A percentile compares a stretch with the other conserved stretches of the same genome.
These are phyloP conservation scores for Plasmodium fragile DNA, from an alignment of 169 alveolate genomes.

Conservation along the genomic window DNA sequence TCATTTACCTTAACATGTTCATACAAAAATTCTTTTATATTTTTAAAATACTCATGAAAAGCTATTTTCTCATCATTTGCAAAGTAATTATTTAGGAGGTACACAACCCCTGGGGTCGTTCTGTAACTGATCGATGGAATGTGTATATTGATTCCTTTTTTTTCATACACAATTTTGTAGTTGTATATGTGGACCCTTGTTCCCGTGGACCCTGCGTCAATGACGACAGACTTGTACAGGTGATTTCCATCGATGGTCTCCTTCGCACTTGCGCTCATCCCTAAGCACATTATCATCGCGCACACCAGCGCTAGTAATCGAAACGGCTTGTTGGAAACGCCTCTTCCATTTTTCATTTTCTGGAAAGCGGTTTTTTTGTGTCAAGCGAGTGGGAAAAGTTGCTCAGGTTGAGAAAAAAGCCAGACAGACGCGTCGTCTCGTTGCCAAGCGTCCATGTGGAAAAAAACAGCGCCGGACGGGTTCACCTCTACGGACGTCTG, in stretches of 20 bases:
- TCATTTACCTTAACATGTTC: constrained; percentile 38
- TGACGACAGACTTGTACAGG: constrained; percentile 39
- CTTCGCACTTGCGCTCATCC: neutral
- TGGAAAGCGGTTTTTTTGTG: neutral
- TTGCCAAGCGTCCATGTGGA: neutral
- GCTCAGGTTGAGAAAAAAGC: neutral
- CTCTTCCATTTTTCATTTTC: constrained; percentile 64
- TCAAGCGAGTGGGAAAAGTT: neutral
- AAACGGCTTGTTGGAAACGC: neutral
- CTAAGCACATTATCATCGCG: neutral
- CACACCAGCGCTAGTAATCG: constrained; percentile 11
- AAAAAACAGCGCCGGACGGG: neutral
- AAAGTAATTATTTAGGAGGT: constrained; percentile 55
- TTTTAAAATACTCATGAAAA: constrained; percentile 63
- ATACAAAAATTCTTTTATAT: constrained; percentile 57
- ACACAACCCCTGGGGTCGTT: constrained; percentile 75
- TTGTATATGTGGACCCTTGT: constrained; percentile 74
- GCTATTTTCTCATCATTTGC: constrained; percentile 14
- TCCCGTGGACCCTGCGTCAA: constrained; percentile 79
- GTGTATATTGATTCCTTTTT: constrained; percentile 36
- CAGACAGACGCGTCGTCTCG: neutral
- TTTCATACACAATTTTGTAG: constrained; percentile 11
- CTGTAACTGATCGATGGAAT: constrained; percentile 63
- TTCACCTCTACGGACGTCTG: neutral
- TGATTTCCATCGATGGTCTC: neutral